Evolutionary conservation across 495 filamentous ascomycete species (phyloP).

Genomic region (Aspergillus affinis): DNA sequence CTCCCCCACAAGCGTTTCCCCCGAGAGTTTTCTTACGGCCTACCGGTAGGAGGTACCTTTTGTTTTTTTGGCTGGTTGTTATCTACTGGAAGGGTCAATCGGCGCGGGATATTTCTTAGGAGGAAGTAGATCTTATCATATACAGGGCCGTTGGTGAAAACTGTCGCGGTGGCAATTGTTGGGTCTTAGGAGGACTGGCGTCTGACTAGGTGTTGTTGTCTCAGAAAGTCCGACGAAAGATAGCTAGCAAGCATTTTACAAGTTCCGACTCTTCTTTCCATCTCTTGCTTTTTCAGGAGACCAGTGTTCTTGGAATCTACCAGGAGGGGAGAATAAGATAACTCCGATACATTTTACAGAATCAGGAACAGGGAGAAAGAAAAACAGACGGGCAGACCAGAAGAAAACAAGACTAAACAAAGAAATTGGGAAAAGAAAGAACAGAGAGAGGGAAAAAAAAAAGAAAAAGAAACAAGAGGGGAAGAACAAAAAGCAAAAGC

Average conservation of each 20-base stretch:
- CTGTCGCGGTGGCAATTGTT: constrained; percentile 17
- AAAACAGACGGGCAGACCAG: constrained; percentile 16
- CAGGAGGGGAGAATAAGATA: constrained; percentile 34
- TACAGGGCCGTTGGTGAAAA: constrained; percentile 15
- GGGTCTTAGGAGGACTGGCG: constrained; percentile 9
- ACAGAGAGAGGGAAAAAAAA: constrained; percentile 13
- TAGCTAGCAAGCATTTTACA: constrained; percentile 57
- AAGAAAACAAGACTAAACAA: constrained; percentile 19
- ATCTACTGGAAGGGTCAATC: constrained; percentile 24
- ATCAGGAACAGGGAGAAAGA: constrained; percentile 17
- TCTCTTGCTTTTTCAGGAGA: constrained; percentile 39
- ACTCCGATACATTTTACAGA: constrained; percentile 22
- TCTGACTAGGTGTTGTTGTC: constrained; percentile 38
- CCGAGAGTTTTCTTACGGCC: background rate
- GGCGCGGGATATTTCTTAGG: constrained; percentile 18
- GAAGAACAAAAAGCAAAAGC: constrained; percentile 15
- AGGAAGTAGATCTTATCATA: constrained; percentile 25
- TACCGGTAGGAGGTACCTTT: background rate
- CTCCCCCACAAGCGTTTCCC: background rate
- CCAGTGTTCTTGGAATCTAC: constrained; percentile 24
- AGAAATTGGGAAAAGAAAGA: constrained; percentile 12
- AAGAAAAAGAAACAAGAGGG: constrained; percentile 20
- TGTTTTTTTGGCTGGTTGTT: constrained; percentile 15
- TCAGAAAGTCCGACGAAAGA: constrained; percentile 38
- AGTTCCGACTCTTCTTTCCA: constrained; percentile 46